phyloP scores from a whole-genome alignment of 306 rosid genomes.

The Castanea crenata region DNA sequence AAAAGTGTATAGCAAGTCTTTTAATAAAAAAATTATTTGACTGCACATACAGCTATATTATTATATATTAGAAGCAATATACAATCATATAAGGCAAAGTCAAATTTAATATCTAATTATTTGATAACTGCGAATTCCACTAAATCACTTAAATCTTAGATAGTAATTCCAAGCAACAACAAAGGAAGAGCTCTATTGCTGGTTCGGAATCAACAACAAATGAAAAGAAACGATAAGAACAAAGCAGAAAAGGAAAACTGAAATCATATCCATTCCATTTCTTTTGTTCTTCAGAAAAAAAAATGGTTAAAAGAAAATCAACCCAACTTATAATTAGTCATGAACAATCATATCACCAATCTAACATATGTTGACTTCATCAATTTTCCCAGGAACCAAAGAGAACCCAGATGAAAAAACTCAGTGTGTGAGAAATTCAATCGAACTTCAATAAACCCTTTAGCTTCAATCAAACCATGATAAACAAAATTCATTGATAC shows the following conservation, averaged over 20 bases:
- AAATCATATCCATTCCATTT: not conserved
- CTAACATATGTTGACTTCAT: not conserved
- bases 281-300: not conserved
- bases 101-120: not conserved
- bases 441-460: no score
- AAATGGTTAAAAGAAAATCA: not conserved
- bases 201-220: not conserved
- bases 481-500: no score
- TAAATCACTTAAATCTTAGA: not conserved
- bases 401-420: constrained; percentile 31
- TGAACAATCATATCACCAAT: not conserved
- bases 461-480: no score
- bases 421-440: constrained; percentile 2
- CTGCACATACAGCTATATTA: no score
- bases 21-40: no score
- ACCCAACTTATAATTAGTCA: not conserved
- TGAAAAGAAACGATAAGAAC: not conserved
- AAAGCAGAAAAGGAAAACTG: not conserved
- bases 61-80: no score
- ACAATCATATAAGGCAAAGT: not conserved
- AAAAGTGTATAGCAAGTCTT: no score
- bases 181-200: not conserved
- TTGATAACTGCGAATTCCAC: not conserved
- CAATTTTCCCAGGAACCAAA: not conserved
- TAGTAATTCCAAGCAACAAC: not conserved